Evolutionary conservation across 2,329 filamentous ascomycete species (phyloP).

Genomic region (Aspergillus vadensis): DNA sequence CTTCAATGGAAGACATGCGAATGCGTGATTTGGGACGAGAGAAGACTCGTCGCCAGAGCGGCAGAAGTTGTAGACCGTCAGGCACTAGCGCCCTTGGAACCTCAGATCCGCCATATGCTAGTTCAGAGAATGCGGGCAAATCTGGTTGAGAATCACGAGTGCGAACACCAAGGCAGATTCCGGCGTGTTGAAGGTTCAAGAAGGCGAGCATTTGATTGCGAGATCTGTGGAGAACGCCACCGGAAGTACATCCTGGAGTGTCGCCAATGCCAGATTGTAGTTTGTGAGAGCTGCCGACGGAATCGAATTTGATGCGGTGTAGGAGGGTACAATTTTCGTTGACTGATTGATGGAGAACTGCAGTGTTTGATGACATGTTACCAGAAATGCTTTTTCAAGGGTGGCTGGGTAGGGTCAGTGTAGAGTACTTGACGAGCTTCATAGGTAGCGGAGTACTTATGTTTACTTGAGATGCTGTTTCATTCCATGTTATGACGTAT

Average conservation of each 20-base stretch:
- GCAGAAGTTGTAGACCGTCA: neutral
- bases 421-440: too few relatives aligned
- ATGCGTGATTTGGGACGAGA: neutral
- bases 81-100: neutral
- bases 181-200: neutral
- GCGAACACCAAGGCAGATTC: neutral
- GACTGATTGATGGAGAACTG: neutral
- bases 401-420: too few relatives aligned
- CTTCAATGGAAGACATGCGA: conserved; percentile 1
- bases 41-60: neutral
- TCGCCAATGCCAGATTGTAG: neutral
- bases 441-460: too few relatives aligned
- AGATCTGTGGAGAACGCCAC: neutral
- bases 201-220: neutral
- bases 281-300: neutral
- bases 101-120: neutral
- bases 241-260: conserved; percentile 6
- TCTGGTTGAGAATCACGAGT: neutral
- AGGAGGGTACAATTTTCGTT: too few relatives aligned
- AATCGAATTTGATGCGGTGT: neutral
- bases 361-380: too few relatives aligned
- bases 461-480: too few relatives aligned
- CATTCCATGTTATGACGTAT: too few relatives aligned
- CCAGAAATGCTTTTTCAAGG: too few relatives aligned
- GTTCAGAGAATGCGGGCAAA: neutral